These are phyloP conservation scores for Funneliformis caledonium DNA, from an alignment of 371 early-diverging fungal genomes.

Conservation along the genomic window DNA sequence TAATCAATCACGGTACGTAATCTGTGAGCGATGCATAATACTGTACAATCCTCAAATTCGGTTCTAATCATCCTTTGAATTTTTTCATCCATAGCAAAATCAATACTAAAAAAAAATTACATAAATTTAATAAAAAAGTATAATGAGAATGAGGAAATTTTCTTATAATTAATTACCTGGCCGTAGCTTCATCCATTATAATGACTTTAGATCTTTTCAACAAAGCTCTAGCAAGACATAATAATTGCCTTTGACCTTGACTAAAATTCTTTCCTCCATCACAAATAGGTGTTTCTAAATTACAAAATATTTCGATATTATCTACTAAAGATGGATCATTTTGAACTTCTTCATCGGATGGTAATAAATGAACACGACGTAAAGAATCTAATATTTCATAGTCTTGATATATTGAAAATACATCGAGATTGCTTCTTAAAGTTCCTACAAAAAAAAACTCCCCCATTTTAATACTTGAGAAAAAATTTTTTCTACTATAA, in stretches of 20 bases:
- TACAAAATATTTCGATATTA: conserved; percentile 51
- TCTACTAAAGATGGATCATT: conserved; percentile 23
- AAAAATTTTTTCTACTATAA: background rate
- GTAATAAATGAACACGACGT: conserved; percentile 61
- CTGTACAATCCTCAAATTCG: conserved; percentile 63
- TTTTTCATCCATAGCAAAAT: conserved; percentile 62
- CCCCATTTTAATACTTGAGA: background rate
- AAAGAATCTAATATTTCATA: conserved; percentile 78
- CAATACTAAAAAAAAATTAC: conserved; percentile 53
- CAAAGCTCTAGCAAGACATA: conserved; percentile 88
- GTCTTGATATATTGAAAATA: conserved; percentile 69
- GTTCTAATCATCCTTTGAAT: conserved; percentile 64
- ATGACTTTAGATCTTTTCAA: conserved; percentile 73
- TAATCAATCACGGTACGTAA: conserved; percentile 77
- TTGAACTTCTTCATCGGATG: conserved; percentile 55
- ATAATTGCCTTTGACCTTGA: conserved; percentile 54
- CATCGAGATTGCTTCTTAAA: conserved; percentile 79
- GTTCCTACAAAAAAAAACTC: conserved; percentile 64
- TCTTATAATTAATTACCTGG: background rate
- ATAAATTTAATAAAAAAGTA: background rate
- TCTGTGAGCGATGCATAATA: conserved; percentile 73
- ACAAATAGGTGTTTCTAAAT: conserved; percentile 48
- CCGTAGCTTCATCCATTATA: conserved; percentile 77
- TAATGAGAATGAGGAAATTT: background rate
- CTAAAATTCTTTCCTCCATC: conserved; percentile 66